These are phyloP conservation scores for Micractinium conductrix DNA, from an alignment of 139 green algal species.

Conservation along the genomic window DNA sequence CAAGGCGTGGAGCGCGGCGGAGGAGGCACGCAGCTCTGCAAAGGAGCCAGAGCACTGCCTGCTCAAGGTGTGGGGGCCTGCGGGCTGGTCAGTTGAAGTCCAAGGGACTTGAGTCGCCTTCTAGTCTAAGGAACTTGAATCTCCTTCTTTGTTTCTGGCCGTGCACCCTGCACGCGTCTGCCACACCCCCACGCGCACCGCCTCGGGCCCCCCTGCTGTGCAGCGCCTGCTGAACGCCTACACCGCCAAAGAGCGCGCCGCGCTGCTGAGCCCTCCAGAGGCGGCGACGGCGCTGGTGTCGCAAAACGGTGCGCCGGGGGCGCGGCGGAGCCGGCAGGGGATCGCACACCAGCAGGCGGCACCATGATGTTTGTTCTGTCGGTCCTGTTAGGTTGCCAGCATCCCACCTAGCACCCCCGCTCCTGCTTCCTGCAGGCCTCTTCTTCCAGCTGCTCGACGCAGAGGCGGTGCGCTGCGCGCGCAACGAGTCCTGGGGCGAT, in stretches of 20 bases:
- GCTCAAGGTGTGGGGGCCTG: not conserved
- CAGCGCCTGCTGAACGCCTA: conserved; percentile 3
- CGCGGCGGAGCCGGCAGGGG: no score
- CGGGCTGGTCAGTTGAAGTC: no score
- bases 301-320: no score
- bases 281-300: not conserved
- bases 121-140: not conserved
- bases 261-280: not conserved
- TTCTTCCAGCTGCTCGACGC: not conserved
- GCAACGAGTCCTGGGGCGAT: not conserved
- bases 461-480: not conserved
- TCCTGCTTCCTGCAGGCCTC: no score
- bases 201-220: not conserved
- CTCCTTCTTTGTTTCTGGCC: not conserved
- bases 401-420: no score
- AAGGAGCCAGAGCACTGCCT: not conserved
- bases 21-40: not conserved
- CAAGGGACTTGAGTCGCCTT: no score
- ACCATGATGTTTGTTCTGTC: no score
- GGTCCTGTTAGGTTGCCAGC: no score
- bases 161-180: not conserved
- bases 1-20: not conserved
- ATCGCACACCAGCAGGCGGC: no score
- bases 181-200: not conserved
- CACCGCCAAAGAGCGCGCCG: not conserved